Base-by-base conservation (phyloP, 306 rosid genomes). In the Morella rubra region DNA sequence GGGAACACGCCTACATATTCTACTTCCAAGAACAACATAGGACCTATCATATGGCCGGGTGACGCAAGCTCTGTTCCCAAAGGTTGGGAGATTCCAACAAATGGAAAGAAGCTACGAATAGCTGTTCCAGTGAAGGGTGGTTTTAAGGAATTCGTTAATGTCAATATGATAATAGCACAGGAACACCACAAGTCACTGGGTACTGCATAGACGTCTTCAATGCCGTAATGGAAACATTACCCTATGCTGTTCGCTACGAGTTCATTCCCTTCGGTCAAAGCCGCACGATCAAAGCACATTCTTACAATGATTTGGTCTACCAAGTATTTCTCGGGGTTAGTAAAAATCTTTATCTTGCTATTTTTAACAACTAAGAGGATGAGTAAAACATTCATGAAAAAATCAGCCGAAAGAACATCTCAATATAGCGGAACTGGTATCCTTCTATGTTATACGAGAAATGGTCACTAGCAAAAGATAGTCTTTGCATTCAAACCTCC, bases 131-230 rank as follows among this genome's bases (percentile, higher is more conserved):
- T 76, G 13, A 94, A 89, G 16, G 2, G 66, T 59, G 44, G 32
- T 51, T 0, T n/a, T n/a, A n/a, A n/a, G n/a, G n/a, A n/a, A n/a
- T 1, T 11, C 62, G 86, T 90, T 20, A 58, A 20, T 15, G 3
- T 83, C 7, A 32, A 3, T 0, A 7, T 45, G 73, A 83, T 44
- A 11, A 41, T 16, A n/a, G 18, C 52, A 82, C 77, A 5, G 77
- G 78, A 13, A 55, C 40, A 37, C 66, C 76, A 0, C 8, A 19
- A 4, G 80, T 69, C 24, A 74, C 72, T 7, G 96, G 96, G 9
- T 92, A 73, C 45, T 81, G 90, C 76, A 85, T 83, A 8, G 96
- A 85, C 0, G 80, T 92, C 20, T 90, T 92, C 72, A 41, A 76
- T 4, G 89, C 90, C 0, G 89, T 59, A 7, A 13, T 85, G 0